Evolutionary conservation across 768 basidiomycete genomes (phyloP).

Genomic region (Hericium erinaceus): DNA sequence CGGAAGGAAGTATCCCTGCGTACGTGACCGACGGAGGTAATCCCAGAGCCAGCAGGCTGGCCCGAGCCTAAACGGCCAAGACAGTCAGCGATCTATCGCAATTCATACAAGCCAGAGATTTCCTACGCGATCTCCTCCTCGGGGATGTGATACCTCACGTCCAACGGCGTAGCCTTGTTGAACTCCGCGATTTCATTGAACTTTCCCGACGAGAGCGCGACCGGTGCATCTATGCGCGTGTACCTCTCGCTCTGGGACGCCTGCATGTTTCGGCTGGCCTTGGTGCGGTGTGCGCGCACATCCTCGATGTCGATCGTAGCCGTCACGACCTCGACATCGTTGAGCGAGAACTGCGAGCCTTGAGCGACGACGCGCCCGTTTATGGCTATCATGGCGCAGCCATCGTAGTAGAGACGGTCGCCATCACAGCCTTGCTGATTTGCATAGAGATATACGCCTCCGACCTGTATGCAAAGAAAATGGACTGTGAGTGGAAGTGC

Average conservation of each 20-base stretch:
- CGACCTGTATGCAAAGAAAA: slow-evolving; percentile 45
- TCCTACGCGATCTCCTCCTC: slow-evolving; percentile 98
- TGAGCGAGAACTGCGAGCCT: slow-evolving; percentile 92
- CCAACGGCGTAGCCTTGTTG: slow-evolving; percentile 20
- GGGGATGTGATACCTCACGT: slow-evolving; percentile 71
- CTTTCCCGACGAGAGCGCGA: slow-evolving; percentile 69
- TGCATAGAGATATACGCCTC: slow-evolving; percentile 94
- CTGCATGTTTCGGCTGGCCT: slow-evolving; percentile 83
- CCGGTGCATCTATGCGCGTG: slow-evolving; percentile 73
- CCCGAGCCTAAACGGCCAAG: slow-evolving; percentile 51
- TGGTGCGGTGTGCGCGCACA: slow-evolving; percentile 81
- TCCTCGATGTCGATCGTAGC: slow-evolving; percentile 97
- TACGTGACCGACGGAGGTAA: slow-evolving; percentile 87
- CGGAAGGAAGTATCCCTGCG: slow-evolving; percentile 92
- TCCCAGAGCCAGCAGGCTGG: slow-evolving; percentile 99
- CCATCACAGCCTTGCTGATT: slow-evolving; percentile 99
- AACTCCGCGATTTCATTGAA: slow-evolving; percentile 44
- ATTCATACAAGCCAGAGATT: background rate
- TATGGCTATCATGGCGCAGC: slow-evolving; percentile 90
- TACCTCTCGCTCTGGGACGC: slow-evolving; percentile 71
- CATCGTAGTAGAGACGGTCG: slow-evolving; percentile 96
- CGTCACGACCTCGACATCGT: slow-evolving; percentile 92
- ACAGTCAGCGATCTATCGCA: background rate
- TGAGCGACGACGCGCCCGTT: slow-evolving; percentile 92
- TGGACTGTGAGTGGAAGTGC: background rate